Base-by-base conservation (phyloP, 768 basidiomycete genomes). In the Chalciporus pseudorubinellus region DNA sequence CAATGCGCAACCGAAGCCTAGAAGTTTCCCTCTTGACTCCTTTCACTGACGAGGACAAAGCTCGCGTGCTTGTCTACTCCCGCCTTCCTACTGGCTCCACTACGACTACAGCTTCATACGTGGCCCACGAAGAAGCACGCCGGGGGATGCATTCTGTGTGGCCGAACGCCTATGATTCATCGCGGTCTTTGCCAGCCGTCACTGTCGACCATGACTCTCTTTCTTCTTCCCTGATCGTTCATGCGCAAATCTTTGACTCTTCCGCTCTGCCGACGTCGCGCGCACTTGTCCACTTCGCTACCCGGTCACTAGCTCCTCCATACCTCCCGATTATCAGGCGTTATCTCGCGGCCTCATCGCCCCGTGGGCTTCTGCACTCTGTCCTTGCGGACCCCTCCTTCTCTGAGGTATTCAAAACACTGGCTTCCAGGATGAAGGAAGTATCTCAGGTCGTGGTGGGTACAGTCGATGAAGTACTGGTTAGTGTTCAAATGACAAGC, bases 1-100 rank as follows among this genome's bases (percentile, higher is more conserved):
- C 97, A 2, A 99, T 99, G 97, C 87, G 97, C 21, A 99, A 99
- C 70, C 84, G 97, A 50, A 95, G 95, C 16, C 75, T 97, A 31
- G 97, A 99, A 69, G 78, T 98, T 42, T 77, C 79, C 24, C 60
- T 93, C 48, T 48, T 76, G 10, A 45, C 63, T 6, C 46, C 51
- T 18, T 66, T 70, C 43, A 61, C 65, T 13, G 57, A 70, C 11
- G 80, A 84, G 51, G 86, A 87, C 56, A n/a, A 28, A 9, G 48
- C 46, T 26, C 74, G 79, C 21, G 51, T 85, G 14, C 67, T 70
- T 14, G 77, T 82, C 49, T 69, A 78, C 60, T 54, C 70, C 28
- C 77, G 83, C 24, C 72, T 87, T n/a, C 78, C 83, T 33, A n/a
- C 14, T 40, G 53, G 38, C 46, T 46, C 36, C 22, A 47, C 39